Evolutionary conservation across 2,329 filamentous ascomycete genomes (phyloP).

Genomic region (Hyphodiscus sp.): DNA sequence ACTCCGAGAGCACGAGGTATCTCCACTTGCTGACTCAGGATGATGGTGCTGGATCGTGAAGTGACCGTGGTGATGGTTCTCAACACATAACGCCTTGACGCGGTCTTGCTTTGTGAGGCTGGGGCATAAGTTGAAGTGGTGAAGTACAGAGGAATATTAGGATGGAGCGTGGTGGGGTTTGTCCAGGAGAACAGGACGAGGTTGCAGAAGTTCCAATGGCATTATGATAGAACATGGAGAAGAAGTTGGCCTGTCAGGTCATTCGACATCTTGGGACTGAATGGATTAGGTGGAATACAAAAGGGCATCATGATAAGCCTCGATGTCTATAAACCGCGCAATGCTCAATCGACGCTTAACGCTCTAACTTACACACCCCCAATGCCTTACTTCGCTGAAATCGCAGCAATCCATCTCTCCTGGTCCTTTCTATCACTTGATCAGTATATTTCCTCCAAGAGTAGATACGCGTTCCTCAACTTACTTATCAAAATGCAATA

Average conservation of each 20-base stretch:
- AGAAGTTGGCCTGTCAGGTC: too few species aligned
- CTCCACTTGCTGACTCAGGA: not conserved
- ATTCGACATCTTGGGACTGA: not conserved
- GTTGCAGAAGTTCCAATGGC: too few species aligned
- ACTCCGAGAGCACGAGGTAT: not conserved
- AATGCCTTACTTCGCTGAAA: constrained; percentile 32
- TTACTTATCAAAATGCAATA: constrained; percentile 71
- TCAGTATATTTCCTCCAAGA: constrained; percentile 9
- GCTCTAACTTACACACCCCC: not conserved
- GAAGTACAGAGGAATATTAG: not conserved
- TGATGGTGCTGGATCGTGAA: not conserved
- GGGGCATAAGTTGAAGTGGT: not conserved
- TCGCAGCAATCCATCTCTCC: constrained; percentile 78
- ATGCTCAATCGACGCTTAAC: not conserved
- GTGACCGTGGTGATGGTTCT: not conserved
- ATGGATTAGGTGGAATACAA: not conserved
- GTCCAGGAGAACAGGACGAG: too few species aligned
- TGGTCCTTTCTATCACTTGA: constrained; percentile 55
- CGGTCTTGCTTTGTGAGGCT: not conserved
- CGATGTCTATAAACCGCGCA: not conserved
- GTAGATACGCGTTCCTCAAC: constrained; percentile 28
- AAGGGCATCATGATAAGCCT: not conserved
- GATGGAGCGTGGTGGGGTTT: not conserved
- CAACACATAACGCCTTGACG: not conserved
- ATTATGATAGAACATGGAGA: too few species aligned